Conservation (phyloP, 2,329 filamentous ascomycete genomes). For the Penicillium sp. region DNA sequence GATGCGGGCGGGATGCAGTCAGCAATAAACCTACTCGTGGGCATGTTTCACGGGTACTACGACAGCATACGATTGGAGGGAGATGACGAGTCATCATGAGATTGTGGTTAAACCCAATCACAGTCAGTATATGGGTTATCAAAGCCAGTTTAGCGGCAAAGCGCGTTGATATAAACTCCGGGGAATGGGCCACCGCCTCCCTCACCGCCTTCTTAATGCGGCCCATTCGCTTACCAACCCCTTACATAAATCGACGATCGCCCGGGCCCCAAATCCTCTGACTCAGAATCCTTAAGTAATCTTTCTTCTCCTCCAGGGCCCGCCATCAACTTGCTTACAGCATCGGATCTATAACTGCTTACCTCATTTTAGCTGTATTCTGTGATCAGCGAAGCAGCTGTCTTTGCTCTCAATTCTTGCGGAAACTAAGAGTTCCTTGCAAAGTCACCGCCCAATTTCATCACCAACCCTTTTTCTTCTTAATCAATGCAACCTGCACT, state of each 20-base stretch:
- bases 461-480: constrained; percentile 10
- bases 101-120: not conserved
- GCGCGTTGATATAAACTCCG: not conserved
- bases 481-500: constrained; percentile 45
- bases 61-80: not conserved
- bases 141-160: not conserved
- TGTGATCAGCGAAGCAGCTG: constrained; percentile 12
- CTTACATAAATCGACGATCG: constrained; percentile 6
- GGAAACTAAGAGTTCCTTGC: constrained; percentile 1
- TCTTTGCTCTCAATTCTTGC: constrained; percentile 5
- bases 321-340: constrained; percentile 32
- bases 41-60: not conserved
- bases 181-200: not conserved
- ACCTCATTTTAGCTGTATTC: constrained; percentile 22
- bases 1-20: constrained; percentile 1
- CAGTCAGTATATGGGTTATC: not conserved
- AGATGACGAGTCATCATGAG: not conserved
- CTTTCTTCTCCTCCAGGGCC: constrained; percentile 7
- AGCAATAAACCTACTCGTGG: not conserved
- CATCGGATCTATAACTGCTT: constrained; percentile 27
- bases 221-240: constrained; percentile 1
- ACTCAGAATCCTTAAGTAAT: constrained; percentile 22
- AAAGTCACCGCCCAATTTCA: constrained; percentile 2
- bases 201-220: not conserved
- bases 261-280: constrained; percentile 1